Conservation (phyloP, 306 rosid genomes). For the Quillaja saponaria region DNA sequence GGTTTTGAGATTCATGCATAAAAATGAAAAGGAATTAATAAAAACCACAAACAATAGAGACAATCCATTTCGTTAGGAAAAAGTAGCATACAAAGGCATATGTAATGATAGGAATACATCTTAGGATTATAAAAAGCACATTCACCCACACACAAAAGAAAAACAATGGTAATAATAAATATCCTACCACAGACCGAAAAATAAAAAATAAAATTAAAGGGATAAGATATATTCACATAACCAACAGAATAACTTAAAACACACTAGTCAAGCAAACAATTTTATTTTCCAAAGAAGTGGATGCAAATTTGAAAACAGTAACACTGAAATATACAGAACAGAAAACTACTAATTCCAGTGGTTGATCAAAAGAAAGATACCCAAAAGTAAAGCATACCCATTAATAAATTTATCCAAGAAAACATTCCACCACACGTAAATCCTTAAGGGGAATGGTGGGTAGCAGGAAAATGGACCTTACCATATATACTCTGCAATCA, state of each 20-base stretch:
- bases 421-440: slow-evolving; percentile 1
- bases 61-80: too few species aligned
- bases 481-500: slow-evolving; percentile 76
- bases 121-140: neutral
- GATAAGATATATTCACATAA: neutral
- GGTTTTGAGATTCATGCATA: neutral
- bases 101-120: too few species aligned
- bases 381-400: slow-evolving; percentile 16
- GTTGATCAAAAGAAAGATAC: slow-evolving; percentile 5
- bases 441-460: neutral
- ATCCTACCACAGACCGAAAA: slow-evolving; percentile 8
- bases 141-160: slow-evolving; percentile 7
- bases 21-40: neutral
- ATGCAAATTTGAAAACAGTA: neutral
- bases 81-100: too few species aligned
- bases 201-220: neutral
- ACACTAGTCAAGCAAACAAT: neutral
- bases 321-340: neutral
- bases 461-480: slow-evolving; percentile 17
- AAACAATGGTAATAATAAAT: neutral
- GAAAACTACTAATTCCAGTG: neutral
- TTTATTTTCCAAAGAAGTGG: neutral
- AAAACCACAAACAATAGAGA: neutral
- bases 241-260: neutral
- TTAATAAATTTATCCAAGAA: neutral